Base-by-base conservation (phyloP, 768 basidiomycete genomes). In the Hypsizygus marmoreus region DNA sequence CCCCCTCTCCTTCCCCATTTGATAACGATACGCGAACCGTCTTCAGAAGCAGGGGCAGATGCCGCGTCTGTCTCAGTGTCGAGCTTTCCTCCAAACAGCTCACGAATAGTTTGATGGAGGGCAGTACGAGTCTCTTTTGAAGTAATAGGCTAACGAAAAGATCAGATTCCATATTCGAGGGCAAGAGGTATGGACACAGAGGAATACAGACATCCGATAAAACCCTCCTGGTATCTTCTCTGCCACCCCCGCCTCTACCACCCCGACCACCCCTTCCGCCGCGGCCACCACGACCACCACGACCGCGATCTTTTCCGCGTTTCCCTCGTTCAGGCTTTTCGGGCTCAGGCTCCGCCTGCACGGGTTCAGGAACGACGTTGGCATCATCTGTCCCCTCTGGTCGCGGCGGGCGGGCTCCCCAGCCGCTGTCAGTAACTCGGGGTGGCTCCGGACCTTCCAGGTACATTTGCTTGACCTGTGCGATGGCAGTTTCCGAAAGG, bases 381-480 rank as follows among this genome's bases (percentile, higher is more conserved):
- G 40, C 11, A 12, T 47, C 49, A 1, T 37, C 46, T 23, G 42
- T 42, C 28, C 44, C 49, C 24, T 58, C 63, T 16, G 58, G 35
- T 53, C 68, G 74, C 2, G 68, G 46, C 23, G 65, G 60, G 43
- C 80, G 77, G 29, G 74, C 73, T 19, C 67, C 81, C 90, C 89
- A 94, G 8, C 91, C 91, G 44, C 65, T 70, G 65, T 94, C 90
- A 50, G 81, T 82, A 31, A 80, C 72, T 48, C 82, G 74, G 0
- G 89, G 88, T 26, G 88, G 84, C 47, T 86, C 83, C 4, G 84
- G 82, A 1, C 95, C 94, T 67, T 95, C 86, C 14, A 91, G 69
- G 49, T 77, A 88, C 64, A 97, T 81, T 30, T 76, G 68, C 61
- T 86, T 91, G 29, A 97, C 65, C 28, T 81, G 70, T 19, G 64